Percentiles rank a stretch among this genome's conserved stretches.
phyloP scores from a whole-genome alignment of 805 yeast genomes.

The Candida fluviatilis region DNA sequence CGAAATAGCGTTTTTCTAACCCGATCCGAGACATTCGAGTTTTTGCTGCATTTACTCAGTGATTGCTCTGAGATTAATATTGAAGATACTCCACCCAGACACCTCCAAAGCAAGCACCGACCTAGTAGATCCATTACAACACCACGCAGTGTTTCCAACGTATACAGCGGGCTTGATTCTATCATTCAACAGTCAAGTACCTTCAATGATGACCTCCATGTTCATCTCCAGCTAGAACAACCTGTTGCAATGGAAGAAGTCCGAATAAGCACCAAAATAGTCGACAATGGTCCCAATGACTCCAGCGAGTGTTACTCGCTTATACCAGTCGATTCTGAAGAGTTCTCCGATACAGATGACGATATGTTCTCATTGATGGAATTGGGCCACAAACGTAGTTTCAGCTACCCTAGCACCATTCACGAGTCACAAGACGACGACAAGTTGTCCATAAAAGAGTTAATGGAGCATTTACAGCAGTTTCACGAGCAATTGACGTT shows the following conservation, averaged over 20 bases:
- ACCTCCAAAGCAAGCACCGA: no score
- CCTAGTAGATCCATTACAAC: no score
- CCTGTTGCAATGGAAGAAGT: background rate
- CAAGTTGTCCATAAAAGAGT: slow-evolving; percentile 1
- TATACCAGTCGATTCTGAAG: background rate
- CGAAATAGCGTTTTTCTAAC: background rate
- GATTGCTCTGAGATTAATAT: background rate
- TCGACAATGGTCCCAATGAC: background rate
- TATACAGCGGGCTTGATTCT: background rate
- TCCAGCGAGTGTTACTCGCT: background rate
- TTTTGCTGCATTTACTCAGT: background rate
- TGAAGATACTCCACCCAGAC: no score
- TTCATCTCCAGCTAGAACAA: background rate
- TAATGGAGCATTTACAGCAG: background rate
- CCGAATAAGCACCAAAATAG: background rate
- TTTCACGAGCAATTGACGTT: background rate
- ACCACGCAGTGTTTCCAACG: background rate
- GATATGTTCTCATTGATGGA: slow-evolving; percentile 1
- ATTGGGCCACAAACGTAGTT: background rate
- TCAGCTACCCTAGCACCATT: slow-evolving; percentile 4
- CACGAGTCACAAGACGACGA: background rate
- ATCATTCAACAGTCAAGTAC: background rate
- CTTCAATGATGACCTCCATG: background rate
- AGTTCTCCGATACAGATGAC: background rate
- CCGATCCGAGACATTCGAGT: background rate